A percentile compares a stretch with the other conserved stretches of the same genome.
Conservation (phyloP, 768 basidiomycete species). For the Kwoniella sp. region DNA sequence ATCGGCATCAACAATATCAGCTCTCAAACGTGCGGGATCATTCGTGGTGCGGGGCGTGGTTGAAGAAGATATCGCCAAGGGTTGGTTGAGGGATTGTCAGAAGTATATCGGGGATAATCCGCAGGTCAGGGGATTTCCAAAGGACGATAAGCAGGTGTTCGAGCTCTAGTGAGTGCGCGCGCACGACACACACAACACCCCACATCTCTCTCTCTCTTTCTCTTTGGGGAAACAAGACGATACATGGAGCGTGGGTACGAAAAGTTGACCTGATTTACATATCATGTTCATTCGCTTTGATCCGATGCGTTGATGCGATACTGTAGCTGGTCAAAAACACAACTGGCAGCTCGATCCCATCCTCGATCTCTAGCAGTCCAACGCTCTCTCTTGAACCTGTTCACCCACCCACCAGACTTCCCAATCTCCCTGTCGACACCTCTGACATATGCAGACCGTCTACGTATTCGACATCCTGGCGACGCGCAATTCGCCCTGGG, state of each 20-base stretch:
- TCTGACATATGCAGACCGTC: slow-evolving; percentile 74
- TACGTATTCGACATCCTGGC: slow-evolving; percentile 72
- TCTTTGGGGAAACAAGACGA: too few relatives aligned
- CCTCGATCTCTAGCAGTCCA: slow-evolving; percentile 65
- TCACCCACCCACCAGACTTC: slow-evolving; percentile 57
- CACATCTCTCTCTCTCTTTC: too few relatives aligned
- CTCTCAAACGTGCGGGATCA: slow-evolving; percentile 62
- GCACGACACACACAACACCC: too few relatives aligned
- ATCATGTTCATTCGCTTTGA: neutral
- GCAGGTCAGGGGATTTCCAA: slow-evolving; percentile 61
- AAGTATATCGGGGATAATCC: slow-evolving; percentile 44
- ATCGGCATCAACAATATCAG: slow-evolving; percentile 32
- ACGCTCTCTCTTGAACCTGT: slow-evolving; percentile 63
- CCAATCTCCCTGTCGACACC: slow-evolving; percentile 63
- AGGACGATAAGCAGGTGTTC: slow-evolving; percentile 69
- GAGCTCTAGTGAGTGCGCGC: slow-evolving; percentile 66
- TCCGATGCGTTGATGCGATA: neutral
- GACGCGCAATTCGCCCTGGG: slow-evolving; percentile 69
- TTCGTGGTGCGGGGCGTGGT: slow-evolving; percentile 66
- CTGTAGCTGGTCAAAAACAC: slow-evolving; percentile 62
- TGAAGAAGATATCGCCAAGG: slow-evolving; percentile 51
- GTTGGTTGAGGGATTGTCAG: slow-evolving; percentile 59
- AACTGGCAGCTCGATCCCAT: slow-evolving; percentile 71
- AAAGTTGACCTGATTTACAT: too few relatives aligned
- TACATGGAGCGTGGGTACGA: too few relatives aligned